Percentiles rank a stretch among this genome's conserved stretches.
These are phyloP conservation scores for Scortechinia acanthostroma DNA, from an alignment of 2,329 filamentous ascomycete species.

Conservation along the genomic window DNA sequence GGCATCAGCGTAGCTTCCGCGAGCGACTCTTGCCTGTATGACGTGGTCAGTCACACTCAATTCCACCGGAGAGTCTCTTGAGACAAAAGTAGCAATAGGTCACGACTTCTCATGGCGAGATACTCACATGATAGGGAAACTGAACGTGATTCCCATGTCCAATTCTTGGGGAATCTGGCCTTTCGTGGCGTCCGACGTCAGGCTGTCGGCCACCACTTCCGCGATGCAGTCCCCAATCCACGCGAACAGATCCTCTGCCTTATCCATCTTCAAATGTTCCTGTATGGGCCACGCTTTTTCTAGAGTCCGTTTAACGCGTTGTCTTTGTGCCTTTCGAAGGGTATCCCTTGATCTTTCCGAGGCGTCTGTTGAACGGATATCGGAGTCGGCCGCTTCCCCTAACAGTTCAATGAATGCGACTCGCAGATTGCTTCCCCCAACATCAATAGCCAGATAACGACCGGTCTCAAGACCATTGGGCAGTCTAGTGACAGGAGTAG, in stretches of 20 bases:
- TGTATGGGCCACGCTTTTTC: conserved; percentile 71
- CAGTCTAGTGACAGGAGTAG: conserved; percentile 51
- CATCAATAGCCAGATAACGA: conserved; percentile 55
- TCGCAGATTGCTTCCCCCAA: conserved; percentile 63
- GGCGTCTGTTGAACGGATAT: conserved; percentile 8
- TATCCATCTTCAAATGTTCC: conserved; percentile 66
- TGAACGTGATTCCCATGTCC: conserved; percentile 64
- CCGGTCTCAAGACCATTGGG: conserved; percentile 29
- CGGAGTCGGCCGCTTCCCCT: conserved; percentile 17
- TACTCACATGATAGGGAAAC: conserved; percentile 55
- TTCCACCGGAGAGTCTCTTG: background rate
- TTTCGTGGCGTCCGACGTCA: conserved; percentile 20
- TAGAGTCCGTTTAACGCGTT: conserved; percentile 40
- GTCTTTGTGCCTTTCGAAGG: conserved; percentile 8
- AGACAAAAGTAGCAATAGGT: too few species aligned
- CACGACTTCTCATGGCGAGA: background rate
- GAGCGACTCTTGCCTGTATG: conserved; percentile 41
- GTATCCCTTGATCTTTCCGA: conserved; percentile 7
- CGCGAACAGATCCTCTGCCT: conserved; percentile 68
- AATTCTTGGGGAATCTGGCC: conserved; percentile 26
- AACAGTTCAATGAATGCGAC: conserved; percentile 61
- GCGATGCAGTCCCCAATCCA: conserved; percentile 78
- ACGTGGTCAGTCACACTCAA: too few species aligned
- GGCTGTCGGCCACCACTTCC: conserved; percentile 57
- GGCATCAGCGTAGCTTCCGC: conserved; percentile 56